Percentiles rank a stretch among this genome's conserved stretches.
Conservation (phyloP, 306 rosid species). For the Fagus sylvatica region DNA sequence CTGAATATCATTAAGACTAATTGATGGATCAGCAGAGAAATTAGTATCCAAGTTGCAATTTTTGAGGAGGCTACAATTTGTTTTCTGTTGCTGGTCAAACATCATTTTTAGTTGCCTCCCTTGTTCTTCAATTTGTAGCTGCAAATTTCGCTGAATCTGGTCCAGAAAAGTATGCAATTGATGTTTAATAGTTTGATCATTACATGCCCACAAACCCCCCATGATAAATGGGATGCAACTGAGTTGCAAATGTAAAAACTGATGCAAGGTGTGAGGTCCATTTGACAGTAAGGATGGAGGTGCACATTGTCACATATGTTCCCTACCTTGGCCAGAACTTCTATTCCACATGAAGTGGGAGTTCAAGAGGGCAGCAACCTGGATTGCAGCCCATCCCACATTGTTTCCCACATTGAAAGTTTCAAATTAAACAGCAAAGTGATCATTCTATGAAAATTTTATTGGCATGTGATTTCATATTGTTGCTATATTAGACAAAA, state of each 20-base stretch:
- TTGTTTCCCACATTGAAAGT: neutral
- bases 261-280: neutral
- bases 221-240: neutral
- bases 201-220: neutral
- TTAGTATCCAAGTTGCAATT: constrained; percentile 28
- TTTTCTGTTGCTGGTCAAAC: constrained; percentile 55
- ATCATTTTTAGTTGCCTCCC: constrained; percentile 60
- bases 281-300: neutral
- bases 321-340: neutral
- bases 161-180: neutral
- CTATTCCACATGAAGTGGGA: neutral
- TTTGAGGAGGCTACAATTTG: constrained; percentile 25
- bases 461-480: neutral
- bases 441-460: neutral
- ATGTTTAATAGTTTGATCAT: neutral
- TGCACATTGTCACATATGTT: neutral
- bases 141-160: constrained; percentile 57
- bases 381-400: neutral
- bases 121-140: constrained; percentile 54
- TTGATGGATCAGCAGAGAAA: constrained; percentile 19
- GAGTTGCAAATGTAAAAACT: neutral
- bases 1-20: constrained; percentile 31
- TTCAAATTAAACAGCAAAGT: neutral
- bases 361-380: neutral
- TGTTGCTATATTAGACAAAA: neutral